phyloP scores from a whole-genome alignment of 495 filamentous ascomycete species.

The Recurvomyces mirabilis region DNA sequence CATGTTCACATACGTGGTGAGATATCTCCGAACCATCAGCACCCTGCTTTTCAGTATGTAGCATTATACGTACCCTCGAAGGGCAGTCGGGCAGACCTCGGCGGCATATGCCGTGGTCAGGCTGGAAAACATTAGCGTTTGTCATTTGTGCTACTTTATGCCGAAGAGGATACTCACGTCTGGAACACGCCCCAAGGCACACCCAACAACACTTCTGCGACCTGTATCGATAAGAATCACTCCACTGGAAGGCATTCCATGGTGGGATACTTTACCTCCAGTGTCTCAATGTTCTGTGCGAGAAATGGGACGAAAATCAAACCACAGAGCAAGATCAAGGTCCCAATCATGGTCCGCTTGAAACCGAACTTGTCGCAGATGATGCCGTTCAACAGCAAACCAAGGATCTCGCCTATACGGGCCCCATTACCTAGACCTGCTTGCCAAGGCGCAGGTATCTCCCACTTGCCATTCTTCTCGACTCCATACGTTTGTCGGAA shows the following conservation, averaged over 20 bases:
- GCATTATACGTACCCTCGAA: too few relatives aligned
- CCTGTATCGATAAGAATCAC: too few relatives aligned
- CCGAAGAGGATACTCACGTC: conserved; percentile 19
- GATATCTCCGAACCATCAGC: too few relatives aligned
- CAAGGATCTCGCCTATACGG: conserved; percentile 56
- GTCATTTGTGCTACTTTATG: too few relatives aligned
- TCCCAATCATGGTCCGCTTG: conserved; percentile 21
- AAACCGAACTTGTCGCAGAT: conserved; percentile 23
- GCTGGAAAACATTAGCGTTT: too few relatives aligned
- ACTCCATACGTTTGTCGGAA: too few relatives aligned
- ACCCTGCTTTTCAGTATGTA: too few relatives aligned
- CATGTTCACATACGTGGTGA: too few relatives aligned
- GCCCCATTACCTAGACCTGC: conserved; percentile 58
- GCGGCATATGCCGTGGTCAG: too few relatives aligned
- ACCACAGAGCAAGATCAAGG: conserved; percentile 22
- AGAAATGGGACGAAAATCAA: conserved; percentile 7
- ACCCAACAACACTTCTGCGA: conserved; percentile 55
- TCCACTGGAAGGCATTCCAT: too few relatives aligned
- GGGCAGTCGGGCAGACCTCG: too few relatives aligned
- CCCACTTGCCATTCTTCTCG: neutral
- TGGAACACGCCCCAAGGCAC: conserved; percentile 55
- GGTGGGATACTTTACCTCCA: too few relatives aligned
- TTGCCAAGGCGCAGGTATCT: conserved; percentile 58
- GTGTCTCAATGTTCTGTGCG: neutral
- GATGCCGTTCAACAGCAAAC: conserved; percentile 32